Evolutionary conservation across 768 basidiomycete species (phyloP).

Genomic region (Paxillus ammoniavirescens): DNA sequence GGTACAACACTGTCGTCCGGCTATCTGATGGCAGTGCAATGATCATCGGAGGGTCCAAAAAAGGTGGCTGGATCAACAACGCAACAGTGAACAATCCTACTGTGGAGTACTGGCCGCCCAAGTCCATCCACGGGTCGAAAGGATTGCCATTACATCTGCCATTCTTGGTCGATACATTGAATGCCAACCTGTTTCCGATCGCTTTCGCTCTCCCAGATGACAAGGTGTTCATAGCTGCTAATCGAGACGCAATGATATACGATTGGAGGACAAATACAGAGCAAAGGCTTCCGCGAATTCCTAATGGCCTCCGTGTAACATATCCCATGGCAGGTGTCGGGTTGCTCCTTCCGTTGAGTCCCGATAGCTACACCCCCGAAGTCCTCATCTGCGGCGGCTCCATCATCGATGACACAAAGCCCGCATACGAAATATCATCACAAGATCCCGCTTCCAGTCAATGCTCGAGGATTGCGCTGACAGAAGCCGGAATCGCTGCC

Average conservation of each 20-base stretch:
- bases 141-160: slow-evolving; percentile 63
- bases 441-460: slow-evolving; percentile 72
- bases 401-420: slow-evolving; percentile 53
- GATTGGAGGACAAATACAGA: slow-evolving; percentile 69
- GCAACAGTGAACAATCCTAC: slow-evolving; percentile 79
- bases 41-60: slow-evolving; percentile 79
- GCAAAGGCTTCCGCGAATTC: slow-evolving; percentile 59
- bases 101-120: slow-evolving; percentile 80
- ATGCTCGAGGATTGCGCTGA: slow-evolving; percentile 68
- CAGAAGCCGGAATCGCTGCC: slow-evolving; percentile 55
- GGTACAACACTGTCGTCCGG: slow-evolving; percentile 75
- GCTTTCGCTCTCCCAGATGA: slow-evolving; percentile 72
- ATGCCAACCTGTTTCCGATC: slow-evolving; percentile 82
- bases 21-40: slow-evolving; percentile 78
- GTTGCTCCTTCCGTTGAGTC: slow-evolving; percentile 68
- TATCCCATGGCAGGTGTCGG: slow-evolving; percentile 82
- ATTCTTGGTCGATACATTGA: slow-evolving; percentile 70
- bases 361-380: slow-evolving; percentile 64
- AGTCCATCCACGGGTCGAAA: slow-evolving; percentile 62
- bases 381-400: slow-evolving; percentile 81
- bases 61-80: slow-evolving; percentile 87
- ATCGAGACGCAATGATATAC: slow-evolving; percentile 77
- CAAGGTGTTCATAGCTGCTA: slow-evolving; percentile 72
- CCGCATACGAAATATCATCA: slow-evolving; percentile 64
- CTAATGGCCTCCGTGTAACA: slow-evolving; percentile 77